Evolutionary conservation across 2,329 filamentous ascomycete species (phyloP), one percentile per base, ranked within the genome.

Genomic region (Beauveria brongniartii): DNA sequence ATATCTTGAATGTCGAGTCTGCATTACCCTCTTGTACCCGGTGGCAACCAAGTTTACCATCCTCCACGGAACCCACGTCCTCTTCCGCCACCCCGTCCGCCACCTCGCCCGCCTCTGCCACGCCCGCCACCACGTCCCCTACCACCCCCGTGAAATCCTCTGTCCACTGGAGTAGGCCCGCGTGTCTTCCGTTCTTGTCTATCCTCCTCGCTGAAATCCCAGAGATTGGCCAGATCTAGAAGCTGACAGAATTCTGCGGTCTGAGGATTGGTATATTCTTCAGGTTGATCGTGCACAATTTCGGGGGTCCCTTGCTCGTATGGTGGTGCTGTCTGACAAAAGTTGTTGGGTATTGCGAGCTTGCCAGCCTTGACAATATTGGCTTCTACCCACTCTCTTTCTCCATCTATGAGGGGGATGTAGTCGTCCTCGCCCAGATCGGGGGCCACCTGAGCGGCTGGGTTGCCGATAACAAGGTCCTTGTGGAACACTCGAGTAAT

Each of bases 231-330:
- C 40, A 99, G 86, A 9, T 82, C 86, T 1, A 97, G 68, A 60
- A 97, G 74, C 61, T 86, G 78, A 73, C 94, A 99, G 70, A 93
- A 97, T 3, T 79, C 74, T n/a, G 77, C 78, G 7, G 92, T 97
- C 75, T 97, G 93, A 14, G 89, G 87, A 69, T 94, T 97, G 4
- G 85, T 91, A 71, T 93, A 93, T 74, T 97, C 92, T 1, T 79
- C 77, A 1, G 92, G 91, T 71, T 86, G 82, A n/a, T 86, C 78
- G 0, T 78, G 68, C 0, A 85, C 82, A 26, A 77, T 78, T 64
- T 87, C 82, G 0, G 85, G 82, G 7, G 80, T 75, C 0, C 78
- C 75, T 1, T 78, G 75, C 48, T 86, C 79, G 64, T 92, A 89
- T 2, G 86, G 78, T 1, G 91, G 89, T 3, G 92, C 92, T 0